Base-by-base conservation (phyloP, 345 rosid genomes). In the Adansonia digitata region DNA sequence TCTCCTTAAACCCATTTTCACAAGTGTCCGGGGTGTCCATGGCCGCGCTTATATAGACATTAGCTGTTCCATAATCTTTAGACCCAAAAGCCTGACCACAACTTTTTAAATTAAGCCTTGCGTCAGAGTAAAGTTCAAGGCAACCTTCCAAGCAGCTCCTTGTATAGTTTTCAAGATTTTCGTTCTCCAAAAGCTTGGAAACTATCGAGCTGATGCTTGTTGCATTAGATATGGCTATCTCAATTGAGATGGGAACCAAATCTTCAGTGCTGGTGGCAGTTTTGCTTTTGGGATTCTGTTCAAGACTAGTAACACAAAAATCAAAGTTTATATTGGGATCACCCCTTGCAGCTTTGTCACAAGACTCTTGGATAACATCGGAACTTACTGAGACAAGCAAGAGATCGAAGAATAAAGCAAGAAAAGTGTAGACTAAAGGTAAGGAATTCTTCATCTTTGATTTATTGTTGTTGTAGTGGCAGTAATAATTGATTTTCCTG, bases 1-100 rank as follows among this genome's bases (percentile, higher is more conserved):
- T 76, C 46, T 81, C 83, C 72, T 78, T 72, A 46, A 86, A 85
- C 53, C 84, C 81, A 63, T 83, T 77, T 79, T 88, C 82, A 63
- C 92, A 86, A 37, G 80, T 82, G 3, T 5, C 26, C 14, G 84
- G 43, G 9, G 85, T 73, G 73, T 75, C 85, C 86, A 85, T 74
- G 24, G 86, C 87, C 4, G 84, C 82, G 61, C 87, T 83, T 13
- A 79, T 46, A 15, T 51, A 59, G 20, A 45, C 5, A 43, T 56
- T 76, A 24, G 81, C 85, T 2, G 57, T 77, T 56, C 15, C 69
- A 72, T 81, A 85, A 69, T 81, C 82, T 29, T 60, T 64, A 4
- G 56, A n/a, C 72, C 26, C 35, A 20, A 84, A 7, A 29, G 40
- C 82, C 22, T 8, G 6, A 39, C 64, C 12, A 20, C 82, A 85